phyloP scores from a whole-genome alignment of 257 asterid species.

The Nemophila menziesii region DNA sequence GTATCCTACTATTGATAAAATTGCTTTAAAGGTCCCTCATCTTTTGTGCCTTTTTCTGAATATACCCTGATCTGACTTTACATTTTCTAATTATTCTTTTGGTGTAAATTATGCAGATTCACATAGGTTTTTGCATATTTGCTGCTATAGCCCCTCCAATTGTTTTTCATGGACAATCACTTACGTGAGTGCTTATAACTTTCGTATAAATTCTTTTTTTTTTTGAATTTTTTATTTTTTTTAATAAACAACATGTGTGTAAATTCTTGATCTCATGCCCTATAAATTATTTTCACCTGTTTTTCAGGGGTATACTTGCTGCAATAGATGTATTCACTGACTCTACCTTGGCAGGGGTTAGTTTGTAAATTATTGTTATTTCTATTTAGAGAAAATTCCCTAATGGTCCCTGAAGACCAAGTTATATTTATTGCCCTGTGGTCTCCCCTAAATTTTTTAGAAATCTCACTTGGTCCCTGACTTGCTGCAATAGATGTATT shows the following conservation, averaged over 20 bases:
- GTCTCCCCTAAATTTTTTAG: too few species aligned
- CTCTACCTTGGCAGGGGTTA: conserved; percentile 82
- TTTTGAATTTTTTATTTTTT: too few species aligned
- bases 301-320: conserved; percentile 87
- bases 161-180: conserved; percentile 72
- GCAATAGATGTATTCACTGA: conserved; percentile 91
- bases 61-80: background rate
- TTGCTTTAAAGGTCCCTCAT: background rate
- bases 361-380: conserved; percentile 14
- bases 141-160: conserved; percentile 99
- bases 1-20: too few species aligned
- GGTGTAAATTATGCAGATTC: conserved; percentile 50
- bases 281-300: conserved; percentile 4
- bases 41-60: background rate
- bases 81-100: background rate
- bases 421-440: too few species aligned
- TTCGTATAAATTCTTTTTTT: background rate
- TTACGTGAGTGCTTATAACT: conserved; percentile 61
- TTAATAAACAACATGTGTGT: too few species aligned
- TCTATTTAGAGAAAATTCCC: too few species aligned
- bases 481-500: too few species aligned
- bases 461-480: too few species aligned
- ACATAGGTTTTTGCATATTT: conserved; percentile 82
- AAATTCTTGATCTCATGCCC: too few species aligned
- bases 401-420: too few species aligned